Base-by-base conservation (phyloP, 441 rosid genomes). In the Isatis lusitanica region DNA sequence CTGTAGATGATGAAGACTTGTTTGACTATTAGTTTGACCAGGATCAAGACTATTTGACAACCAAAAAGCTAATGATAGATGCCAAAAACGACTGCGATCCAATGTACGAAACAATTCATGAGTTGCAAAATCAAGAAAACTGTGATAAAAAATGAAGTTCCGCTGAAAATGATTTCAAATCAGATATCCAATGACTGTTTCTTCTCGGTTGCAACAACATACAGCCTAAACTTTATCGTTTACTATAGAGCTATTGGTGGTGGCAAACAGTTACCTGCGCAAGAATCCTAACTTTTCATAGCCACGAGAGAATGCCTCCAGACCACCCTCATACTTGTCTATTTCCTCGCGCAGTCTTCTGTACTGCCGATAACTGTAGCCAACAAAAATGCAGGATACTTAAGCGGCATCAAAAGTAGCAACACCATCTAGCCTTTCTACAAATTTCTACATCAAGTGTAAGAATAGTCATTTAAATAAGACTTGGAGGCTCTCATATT, bases 221-320 rank as follows among this genome's bases (percentile, higher is more conserved):
- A 7, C 64, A 33, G 60, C 13, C 68, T 60, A 26, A 30, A 26
- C 24, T 10, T 61, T 52, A 71, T 24, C 13, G 0, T 39, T 28
- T 28, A 62, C 58, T 55, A 1, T 51, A 26, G 36, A 66, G 21
- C 31, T 57, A 56, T 38, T 56, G 71, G 26, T 58, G 68, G 58
- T 65, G 51, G 35, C 16, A 60, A 42, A 71, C 4, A 46, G 30
- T 74, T 81, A 95, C 99, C 98, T 90, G 86, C 87, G 83, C 9
- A 68, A 72, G 77, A 95, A 95, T 78, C 99, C 99, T 67, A 95
- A 79, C 84, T 93, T 93, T 82, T 93, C 93, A 80, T 95, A 93
- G 72, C 98, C 98, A 70, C 93, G 95, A 81, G 99, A 93, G 85
- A 95, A 93, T 31, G 78, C 89, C 78, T 90, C 99, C 75, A 95